Conservation (phyloP, 2,329 filamentous ascomycete genomes). For the Fusarium subglutinans region DNA sequence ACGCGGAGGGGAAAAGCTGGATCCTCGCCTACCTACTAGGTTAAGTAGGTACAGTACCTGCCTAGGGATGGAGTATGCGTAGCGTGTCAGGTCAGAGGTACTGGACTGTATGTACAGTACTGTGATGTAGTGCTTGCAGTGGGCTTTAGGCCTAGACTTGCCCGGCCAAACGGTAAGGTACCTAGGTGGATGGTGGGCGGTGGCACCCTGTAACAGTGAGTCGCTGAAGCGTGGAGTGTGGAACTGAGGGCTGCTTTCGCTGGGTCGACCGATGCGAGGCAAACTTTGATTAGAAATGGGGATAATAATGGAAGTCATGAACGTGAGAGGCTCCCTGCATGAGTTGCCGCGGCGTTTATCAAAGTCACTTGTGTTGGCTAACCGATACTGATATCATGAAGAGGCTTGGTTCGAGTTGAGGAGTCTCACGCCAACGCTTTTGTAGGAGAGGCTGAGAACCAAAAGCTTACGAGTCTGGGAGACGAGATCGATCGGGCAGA, state of each 20-base stretch:
- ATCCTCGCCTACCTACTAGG: conserved; percentile 15
- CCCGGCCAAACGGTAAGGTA: neutral
- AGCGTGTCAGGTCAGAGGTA: conserved; percentile 23
- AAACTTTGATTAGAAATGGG: conserved; percentile 40
- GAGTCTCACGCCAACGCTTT: conserved; percentile 7
- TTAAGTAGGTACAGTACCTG: neutral
- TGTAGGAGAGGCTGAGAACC: conserved; percentile 1
- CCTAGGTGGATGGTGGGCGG: neutral
- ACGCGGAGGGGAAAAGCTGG: conserved; percentile 33
- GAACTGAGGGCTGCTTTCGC: conserved; percentile 41
- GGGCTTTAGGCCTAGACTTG: conserved; percentile 10
- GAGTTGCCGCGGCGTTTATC: neutral
- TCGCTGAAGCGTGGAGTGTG: conserved; percentile 31
- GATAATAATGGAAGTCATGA: neutral
- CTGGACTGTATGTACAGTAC: neutral
- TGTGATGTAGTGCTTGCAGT: conserved; percentile 22
- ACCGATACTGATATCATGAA: neutral
- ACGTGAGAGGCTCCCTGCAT: neutral
- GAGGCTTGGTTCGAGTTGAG: conserved; percentile 14
- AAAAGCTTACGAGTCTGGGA: conserved; percentile 10
- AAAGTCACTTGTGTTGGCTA: neutral
- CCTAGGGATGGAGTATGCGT: conserved; percentile 29
- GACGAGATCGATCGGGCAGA: conserved; percentile 12
- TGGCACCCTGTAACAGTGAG: conserved; percentile 26
- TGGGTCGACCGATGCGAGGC: conserved; percentile 41